Evolutionary conservation across 805 yeast species (phyloP).

Genomic region (Saccharomycopsis babjevae): DNA sequence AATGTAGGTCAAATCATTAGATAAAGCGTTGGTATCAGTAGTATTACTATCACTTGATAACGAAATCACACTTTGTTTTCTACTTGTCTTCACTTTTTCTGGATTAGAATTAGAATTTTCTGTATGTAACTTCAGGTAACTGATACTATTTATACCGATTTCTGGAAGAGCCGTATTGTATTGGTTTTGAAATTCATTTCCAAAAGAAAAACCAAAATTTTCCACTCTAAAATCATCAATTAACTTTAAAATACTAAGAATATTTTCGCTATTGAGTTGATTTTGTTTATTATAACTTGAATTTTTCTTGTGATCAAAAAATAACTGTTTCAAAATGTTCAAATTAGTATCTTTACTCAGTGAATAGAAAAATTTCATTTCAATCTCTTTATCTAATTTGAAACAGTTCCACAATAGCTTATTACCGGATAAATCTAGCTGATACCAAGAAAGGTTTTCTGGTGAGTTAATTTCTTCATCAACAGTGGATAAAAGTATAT

Average conservation of each 20-base stretch:
- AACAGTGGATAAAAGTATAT: slow-evolving; percentile 5
- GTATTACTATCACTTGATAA: slow-evolving; percentile 1
- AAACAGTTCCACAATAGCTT: slow-evolving; percentile 15
- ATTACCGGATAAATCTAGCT: background rate
- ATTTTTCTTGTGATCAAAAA: background rate
- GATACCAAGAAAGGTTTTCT: background rate
- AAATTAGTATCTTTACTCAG: slow-evolving; percentile 11
- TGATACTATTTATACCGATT: background rate
- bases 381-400: slow-evolving; percentile 11
- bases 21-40: background rate
- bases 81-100: background rate
- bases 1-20: slow-evolving; percentile 4
- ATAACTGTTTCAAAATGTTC: slow-evolving; percentile 14
- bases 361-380: slow-evolving; percentile 13
- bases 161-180: background rate
- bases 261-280: background rate
- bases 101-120: background rate
- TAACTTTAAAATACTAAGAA: background rate
- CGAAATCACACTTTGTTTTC: slow-evolving; percentile 11
- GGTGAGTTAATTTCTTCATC: slow-evolving; percentile 8
- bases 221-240: background rate
- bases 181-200: background rate
- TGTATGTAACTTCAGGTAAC: background rate
- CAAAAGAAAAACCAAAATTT: background rate
- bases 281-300: background rate